A percentile compares a stretch with the other conserved stretches of the same genome.
Evolutionary conservation across 352 stramenopile species (phyloP).

Genomic region (Phytopythium delawarense): DNA sequence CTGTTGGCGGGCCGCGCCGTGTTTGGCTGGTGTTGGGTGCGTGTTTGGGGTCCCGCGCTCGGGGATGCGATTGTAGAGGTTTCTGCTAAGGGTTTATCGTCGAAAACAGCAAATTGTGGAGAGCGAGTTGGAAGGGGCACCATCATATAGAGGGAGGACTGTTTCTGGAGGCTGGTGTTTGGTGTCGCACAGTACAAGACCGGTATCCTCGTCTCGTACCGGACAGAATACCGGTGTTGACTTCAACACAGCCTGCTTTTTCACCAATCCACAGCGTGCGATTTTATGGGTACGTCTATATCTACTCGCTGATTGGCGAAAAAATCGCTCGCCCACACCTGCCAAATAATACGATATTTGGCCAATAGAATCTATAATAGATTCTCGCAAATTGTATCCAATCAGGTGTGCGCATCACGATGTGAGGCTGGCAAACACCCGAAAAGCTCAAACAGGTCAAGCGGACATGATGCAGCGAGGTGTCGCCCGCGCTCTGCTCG

Average conservation of each 20-base stretch:
- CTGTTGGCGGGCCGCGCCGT: neutral
- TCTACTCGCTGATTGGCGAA: neutral
- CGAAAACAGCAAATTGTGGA: too few species aligned
- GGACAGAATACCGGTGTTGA: too few species aligned
- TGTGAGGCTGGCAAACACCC: neutral
- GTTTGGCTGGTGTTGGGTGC: neutral
- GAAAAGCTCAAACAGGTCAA: conserved; percentile 1
- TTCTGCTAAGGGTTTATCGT: too few species aligned
- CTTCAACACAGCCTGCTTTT: neutral
- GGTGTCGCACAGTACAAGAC: too few species aligned
- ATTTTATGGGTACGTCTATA: neutral
- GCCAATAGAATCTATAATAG: neutral
- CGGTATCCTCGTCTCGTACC: too few species aligned
- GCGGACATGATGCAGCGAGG: conserved; percentile 26
- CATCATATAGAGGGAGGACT: too few species aligned
- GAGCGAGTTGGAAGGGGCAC: too few species aligned
- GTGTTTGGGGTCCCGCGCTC: neutral
- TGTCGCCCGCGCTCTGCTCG: conserved; percentile 14
- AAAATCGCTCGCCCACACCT: too few species aligned
- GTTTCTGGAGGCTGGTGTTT: too few species aligned
- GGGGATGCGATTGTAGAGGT: too few species aligned
- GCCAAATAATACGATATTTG: neutral
- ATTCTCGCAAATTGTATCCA: neutral
- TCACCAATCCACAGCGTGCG: neutral
- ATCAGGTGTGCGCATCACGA: neutral